These are phyloP conservation scores for Chrysoporthe austroafricana DNA, from an alignment of 2,329 filamentous ascomycete genomes.

Conservation along the genomic window DNA sequence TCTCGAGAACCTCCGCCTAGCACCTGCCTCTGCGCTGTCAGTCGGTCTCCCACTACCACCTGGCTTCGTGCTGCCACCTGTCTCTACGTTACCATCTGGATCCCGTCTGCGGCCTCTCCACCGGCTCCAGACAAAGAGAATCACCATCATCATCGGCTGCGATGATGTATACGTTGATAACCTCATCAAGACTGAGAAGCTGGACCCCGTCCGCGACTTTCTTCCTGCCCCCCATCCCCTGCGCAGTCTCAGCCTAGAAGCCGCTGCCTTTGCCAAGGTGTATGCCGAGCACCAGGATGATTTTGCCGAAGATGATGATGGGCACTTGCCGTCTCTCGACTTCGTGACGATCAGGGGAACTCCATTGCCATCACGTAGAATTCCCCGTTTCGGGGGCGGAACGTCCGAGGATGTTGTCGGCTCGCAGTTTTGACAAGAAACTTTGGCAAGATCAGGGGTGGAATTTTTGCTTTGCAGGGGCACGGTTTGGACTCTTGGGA, in stretches of 20 bases:
- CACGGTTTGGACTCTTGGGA: neutral
- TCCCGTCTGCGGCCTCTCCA: neutral
- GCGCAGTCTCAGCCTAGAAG: neutral
- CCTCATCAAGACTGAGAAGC: neutral
- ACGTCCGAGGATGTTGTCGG: neutral
- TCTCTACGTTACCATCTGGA: neutral
- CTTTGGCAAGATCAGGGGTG: neutral
- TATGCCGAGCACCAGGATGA: neutral
- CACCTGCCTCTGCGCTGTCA: too few relatives aligned
- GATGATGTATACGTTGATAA: neutral
- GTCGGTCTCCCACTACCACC: too few relatives aligned
- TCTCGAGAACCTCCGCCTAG: neutral
- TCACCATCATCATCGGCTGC: neutral
- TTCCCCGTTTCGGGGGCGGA: neutral
- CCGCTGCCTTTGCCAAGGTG: neutral
- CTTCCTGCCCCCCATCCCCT: neutral
- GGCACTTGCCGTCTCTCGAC: neutral
- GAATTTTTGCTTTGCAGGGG: neutral
- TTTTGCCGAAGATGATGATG: neutral
- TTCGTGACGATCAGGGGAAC: neutral
- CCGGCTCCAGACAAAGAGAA: neutral
- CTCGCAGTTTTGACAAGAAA: neutral
- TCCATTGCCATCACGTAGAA: too few relatives aligned
- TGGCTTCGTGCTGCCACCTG: too few relatives aligned
- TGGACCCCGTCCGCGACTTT: neutral